Evolutionary conservation across 2,329 filamentous ascomycete species (phyloP).

Genomic region (Davidsoniella neocaledoniae): DNA sequence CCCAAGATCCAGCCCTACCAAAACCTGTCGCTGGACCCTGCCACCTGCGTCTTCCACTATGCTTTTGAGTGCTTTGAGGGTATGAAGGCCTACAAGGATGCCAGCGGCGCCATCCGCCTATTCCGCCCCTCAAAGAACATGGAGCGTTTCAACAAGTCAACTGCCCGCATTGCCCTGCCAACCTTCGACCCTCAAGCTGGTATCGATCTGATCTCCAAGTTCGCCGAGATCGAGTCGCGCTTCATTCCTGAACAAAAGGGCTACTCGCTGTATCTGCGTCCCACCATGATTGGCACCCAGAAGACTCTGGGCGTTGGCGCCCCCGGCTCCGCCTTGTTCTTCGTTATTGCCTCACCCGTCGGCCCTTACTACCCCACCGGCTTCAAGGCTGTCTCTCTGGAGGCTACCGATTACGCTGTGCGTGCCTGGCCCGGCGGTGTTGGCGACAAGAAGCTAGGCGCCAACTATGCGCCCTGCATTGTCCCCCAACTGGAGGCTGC

Average conservation of each 20-base stretch:
- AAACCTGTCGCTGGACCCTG: conserved; percentile 89
- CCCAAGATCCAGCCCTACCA: conserved; percentile 86
- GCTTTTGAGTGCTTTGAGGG: conserved; percentile 97
- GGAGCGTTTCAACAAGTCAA: conserved; percentile 81
- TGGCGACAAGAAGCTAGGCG: conserved; percentile 94
- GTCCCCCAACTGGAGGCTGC: conserved; percentile 89
- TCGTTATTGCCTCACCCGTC: conserved; percentile 88
- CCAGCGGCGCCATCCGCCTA: conserved; percentile 57
- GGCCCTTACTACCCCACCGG: conserved; percentile 96
- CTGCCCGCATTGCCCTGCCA: conserved; percentile 79
- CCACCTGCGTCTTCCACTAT: conserved; percentile 96
- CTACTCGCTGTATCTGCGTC: conserved; percentile 89
- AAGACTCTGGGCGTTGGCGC: conserved; percentile 80
- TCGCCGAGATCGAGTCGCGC: conserved; percentile 65
- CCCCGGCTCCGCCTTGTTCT: conserved; percentile 83
- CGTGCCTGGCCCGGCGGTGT: conserved; percentile 96
- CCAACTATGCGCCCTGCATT: conserved; percentile 98
- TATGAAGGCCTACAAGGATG: conserved; percentile 98
- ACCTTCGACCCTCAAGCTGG: conserved; percentile 61
- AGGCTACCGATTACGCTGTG: conserved; percentile 92
- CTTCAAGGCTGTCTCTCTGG: conserved; percentile 91
- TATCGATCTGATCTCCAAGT: conserved; percentile 64
- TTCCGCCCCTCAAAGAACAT: conserved; percentile 97
- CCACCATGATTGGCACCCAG: conserved; percentile 95
- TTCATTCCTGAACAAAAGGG: conserved; percentile 79